A percentile compares a stretch with the other conserved stretches of the same genome.
Evolutionary conservation across 2,329 filamentous ascomycete genomes (phyloP).

Genomic region (Chrysosporium keratinophilum): DNA sequence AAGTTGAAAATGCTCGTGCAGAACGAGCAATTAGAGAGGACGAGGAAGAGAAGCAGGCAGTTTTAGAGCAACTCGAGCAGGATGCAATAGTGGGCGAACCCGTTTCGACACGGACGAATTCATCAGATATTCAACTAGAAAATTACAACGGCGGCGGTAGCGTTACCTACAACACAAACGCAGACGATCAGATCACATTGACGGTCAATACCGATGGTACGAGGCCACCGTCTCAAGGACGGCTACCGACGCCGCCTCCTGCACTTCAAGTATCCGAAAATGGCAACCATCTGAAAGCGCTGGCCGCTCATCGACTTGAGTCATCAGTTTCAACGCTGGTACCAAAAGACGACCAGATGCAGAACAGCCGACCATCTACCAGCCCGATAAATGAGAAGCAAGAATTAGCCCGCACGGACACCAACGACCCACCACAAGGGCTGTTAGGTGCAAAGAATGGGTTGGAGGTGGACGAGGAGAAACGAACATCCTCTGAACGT

Average conservation of each 20-base stretch:
- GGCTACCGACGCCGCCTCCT: too few relatives aligned
- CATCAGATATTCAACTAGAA: background rate
- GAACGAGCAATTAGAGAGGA: slow-evolving; percentile 31
- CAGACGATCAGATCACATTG: background rate
- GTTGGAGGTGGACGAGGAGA: background rate
- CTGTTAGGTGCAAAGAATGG: background rate
- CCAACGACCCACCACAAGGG: slow-evolving; percentile 3
- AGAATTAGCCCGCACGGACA: slow-evolving; percentile 1
- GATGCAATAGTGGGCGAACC: slow-evolving; percentile 12
- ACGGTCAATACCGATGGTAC: background rate
- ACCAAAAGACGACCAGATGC: slow-evolving; percentile 13
- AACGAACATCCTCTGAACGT: background rate
- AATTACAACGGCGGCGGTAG: background rate
- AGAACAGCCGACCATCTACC: background rate
- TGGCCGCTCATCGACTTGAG: slow-evolving; percentile 9
- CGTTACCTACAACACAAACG: background rate
- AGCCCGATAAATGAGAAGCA: slow-evolving; percentile 16
- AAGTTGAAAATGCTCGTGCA: slow-evolving; percentile 38
- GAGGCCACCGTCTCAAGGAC: too few relatives aligned
- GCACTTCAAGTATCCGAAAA: too few relatives aligned
- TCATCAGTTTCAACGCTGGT: slow-evolving; percentile 15
- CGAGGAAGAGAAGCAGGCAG: slow-evolving; percentile 18
- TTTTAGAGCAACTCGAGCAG: slow-evolving; percentile 13
- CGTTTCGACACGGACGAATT: background rate
- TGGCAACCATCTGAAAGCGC: background rate